Percentiles rank a stretch among this genome's conserved stretches.
Evolutionary conservation across 2,329 filamentous ascomycete species (phyloP).

Genomic region (Colletotrichum sp.): DNA sequence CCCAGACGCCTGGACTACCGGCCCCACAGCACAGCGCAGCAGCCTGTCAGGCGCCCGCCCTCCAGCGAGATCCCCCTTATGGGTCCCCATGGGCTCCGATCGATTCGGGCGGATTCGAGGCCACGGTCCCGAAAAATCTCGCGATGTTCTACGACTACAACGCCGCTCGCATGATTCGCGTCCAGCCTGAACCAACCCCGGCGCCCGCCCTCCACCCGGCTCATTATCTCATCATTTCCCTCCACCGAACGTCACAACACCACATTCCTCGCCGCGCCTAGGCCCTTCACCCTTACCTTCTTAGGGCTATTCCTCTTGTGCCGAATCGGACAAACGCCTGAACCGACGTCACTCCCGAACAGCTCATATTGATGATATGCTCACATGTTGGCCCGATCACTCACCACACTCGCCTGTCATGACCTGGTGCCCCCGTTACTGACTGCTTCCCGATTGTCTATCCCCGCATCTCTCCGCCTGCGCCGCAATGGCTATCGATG

Average conservation of each 20-base stretch:
- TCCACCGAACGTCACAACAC: not conserved
- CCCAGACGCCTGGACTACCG: constrained; percentile 11
- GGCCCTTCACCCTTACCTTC: not conserved
- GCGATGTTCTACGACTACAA: constrained; percentile 7
- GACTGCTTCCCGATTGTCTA: not conserved
- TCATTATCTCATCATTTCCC: constrained; percentile 2
- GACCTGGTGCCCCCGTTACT: constrained; percentile 3
- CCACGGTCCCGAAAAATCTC: constrained; percentile 19
- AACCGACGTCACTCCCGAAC: not conserved
- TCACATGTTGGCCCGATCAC: constrained; percentile 19
- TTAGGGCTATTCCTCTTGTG: not conserved
- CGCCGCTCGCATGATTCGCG: constrained; percentile 13
- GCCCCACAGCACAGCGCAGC: constrained; percentile 1
- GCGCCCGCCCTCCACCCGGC: not conserved
- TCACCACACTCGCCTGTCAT: constrained; percentile 17
- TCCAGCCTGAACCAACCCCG: not conserved
- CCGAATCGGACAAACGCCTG: not conserved
- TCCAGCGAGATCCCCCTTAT: not conserved
- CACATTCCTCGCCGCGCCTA: not conserved
- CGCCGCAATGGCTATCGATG: constrained; percentile 1
- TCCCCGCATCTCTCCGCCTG: constrained; percentile 5
- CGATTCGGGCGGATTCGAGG: constrained; percentile 13
- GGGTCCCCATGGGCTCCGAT: constrained; percentile 1
- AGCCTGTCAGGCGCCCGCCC: not conserved
- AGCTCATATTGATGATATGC: constrained; percentile 20